A percentile compares a stretch with the other conserved stretches of the same genome.
These are phyloP conservation scores for Cardamine chenopodiifolia DNA, from an alignment of 345 rosid genomes.

Conservation along the genomic window DNA sequence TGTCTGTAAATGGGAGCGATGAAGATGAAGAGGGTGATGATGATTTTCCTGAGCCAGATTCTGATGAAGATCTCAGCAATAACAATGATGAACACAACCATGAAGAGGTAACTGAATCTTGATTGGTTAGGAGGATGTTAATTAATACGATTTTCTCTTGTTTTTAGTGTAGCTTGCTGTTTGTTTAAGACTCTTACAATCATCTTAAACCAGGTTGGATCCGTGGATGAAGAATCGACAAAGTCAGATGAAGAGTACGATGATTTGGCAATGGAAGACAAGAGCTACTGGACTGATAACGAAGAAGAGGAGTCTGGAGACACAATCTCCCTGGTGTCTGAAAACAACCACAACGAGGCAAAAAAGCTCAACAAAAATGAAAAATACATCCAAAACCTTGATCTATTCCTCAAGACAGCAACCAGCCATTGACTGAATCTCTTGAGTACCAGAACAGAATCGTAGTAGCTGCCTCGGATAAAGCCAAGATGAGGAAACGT, in stretches of 20 bases:
- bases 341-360: constrained; percentile 30
- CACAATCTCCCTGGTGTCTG: constrained; percentile 33
- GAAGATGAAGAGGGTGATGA: constrained; percentile 67
- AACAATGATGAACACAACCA: constrained; percentile 52
- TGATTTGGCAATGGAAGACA: constrained; percentile 90
- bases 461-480: constrained; percentile 34
- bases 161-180: background rate
- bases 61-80: constrained; percentile 80
- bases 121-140: background rate
- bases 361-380: constrained; percentile 39
- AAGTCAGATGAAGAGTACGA: constrained; percentile 95
- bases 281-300: constrained; percentile 63
- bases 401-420: constrained; percentile 53
- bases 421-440: constrained; percentile 52
- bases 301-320: constrained; percentile 54
- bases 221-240: constrained; percentile 92
- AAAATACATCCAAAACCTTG: constrained; percentile 62
- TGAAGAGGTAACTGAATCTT: constrained; percentile 67
- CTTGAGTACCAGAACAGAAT: constrained; percentile 41
- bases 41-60: constrained; percentile 74
- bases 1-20: constrained; percentile 91
- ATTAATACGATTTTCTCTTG: background rate
- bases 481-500: constrained; percentile 55
- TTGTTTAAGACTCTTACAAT: constrained; percentile 1
- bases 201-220: constrained; percentile 61